Percentiles rank a stretch among this genome's conserved stretches.
Conservation (phyloP, 2,329 filamentous ascomycete genomes). For the Periglandula ipomoeae region DNA sequence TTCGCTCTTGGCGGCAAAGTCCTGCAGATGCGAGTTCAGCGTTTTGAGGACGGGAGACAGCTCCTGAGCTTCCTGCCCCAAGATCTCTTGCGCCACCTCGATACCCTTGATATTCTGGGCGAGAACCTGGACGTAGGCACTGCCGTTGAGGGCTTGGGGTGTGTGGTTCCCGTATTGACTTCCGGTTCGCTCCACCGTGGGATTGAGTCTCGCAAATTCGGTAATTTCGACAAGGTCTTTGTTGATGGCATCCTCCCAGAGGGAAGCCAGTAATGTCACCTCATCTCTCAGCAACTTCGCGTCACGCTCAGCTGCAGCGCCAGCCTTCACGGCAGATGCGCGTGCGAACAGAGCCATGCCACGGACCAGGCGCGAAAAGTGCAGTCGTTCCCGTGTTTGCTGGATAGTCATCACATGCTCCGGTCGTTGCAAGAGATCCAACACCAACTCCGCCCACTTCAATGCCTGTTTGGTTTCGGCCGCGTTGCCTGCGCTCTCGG, state of each 20-base stretch:
- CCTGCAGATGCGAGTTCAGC: slow-evolving; percentile 27
- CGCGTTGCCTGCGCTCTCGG: slow-evolving; percentile 24
- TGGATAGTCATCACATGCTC: slow-evolving; percentile 23
- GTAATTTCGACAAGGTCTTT: slow-evolving; percentile 13
- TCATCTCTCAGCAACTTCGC: slow-evolving; percentile 20
- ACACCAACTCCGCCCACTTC: slow-evolving; percentile 35
- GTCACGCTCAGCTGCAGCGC: slow-evolving; percentile 16
- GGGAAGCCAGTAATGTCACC: slow-evolving; percentile 15
- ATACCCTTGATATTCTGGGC: slow-evolving; percentile 32
- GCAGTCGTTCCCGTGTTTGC: slow-evolving; percentile 12
- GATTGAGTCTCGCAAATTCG: slow-evolving; percentile 19
- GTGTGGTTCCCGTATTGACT: slow-evolving; percentile 4
- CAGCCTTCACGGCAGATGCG: slow-evolving; percentile 17
- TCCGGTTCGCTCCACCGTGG: slow-evolving; percentile 9
- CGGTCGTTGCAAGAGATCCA: slow-evolving; percentile 39
- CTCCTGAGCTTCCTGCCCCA: slow-evolving; percentile 19
- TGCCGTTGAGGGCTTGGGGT: slow-evolving; percentile 15
- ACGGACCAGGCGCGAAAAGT: slow-evolving; percentile 20
- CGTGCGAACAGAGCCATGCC: slow-evolving; percentile 22
- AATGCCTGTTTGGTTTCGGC: slow-evolving; percentile 32
- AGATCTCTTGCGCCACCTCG: slow-evolving; percentile 32
- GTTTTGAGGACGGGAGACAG: slow-evolving; percentile 30
- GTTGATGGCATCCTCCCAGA: slow-evolving; percentile 16
- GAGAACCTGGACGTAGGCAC: slow-evolving; percentile 18
- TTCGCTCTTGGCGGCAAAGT: slow-evolving; percentile 15